Evolutionary conservation across 2,329 filamentous ascomycete species (phyloP).

Genomic region (Boeremia lycopersici): DNA sequence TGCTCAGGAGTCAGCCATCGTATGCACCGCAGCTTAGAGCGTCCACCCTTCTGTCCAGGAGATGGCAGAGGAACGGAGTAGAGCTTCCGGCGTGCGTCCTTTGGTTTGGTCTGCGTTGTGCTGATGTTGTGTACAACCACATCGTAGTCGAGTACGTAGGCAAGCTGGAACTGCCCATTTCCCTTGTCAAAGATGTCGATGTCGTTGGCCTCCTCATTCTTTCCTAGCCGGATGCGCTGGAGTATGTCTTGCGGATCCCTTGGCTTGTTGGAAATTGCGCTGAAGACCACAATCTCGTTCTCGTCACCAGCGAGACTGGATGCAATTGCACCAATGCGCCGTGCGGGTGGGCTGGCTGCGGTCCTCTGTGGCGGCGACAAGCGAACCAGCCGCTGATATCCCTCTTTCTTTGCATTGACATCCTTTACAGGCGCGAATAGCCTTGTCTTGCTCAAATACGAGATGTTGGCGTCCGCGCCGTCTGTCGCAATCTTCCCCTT

Average conservation of each 20-base stretch:
- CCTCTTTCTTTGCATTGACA: slow-evolving; percentile 57
- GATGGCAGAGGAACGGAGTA: slow-evolving; percentile 41
- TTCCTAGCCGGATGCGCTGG: slow-evolving; percentile 57
- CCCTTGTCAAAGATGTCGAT: slow-evolving; percentile 71
- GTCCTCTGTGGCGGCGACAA: slow-evolving; percentile 61
- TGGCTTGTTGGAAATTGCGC: slow-evolving; percentile 63
- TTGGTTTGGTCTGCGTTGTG: slow-evolving; percentile 46
- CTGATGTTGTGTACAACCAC: slow-evolving; percentile 70
- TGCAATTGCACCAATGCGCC: slow-evolving; percentile 76
- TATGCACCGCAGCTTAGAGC: slow-evolving; percentile 61
- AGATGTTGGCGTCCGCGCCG: slow-evolving; percentile 46
- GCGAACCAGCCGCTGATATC: slow-evolving; percentile 64
- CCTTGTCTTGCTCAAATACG: slow-evolving; percentile 56
- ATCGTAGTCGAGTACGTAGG: slow-evolving; percentile 78
- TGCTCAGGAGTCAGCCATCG: slow-evolving; percentile 62
- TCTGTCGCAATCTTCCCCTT: slow-evolving; percentile 50
- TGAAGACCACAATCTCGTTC: slow-evolving; percentile 81
- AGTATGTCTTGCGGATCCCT: slow-evolving; percentile 55
- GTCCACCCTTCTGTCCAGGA: slow-evolving; percentile 45
- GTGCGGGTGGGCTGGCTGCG: slow-evolving; percentile 53
- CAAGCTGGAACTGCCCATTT: slow-evolving; percentile 70
- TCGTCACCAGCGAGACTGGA: slow-evolving; percentile 74
- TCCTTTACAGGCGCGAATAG: slow-evolving; percentile 55
- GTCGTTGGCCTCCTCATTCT: slow-evolving; percentile 67
- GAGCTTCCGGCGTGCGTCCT: slow-evolving; percentile 33